phyloP scores from a whole-genome alignment of 1,284 basidiomycete species.

The Boletus albobrunnescens region DNA sequence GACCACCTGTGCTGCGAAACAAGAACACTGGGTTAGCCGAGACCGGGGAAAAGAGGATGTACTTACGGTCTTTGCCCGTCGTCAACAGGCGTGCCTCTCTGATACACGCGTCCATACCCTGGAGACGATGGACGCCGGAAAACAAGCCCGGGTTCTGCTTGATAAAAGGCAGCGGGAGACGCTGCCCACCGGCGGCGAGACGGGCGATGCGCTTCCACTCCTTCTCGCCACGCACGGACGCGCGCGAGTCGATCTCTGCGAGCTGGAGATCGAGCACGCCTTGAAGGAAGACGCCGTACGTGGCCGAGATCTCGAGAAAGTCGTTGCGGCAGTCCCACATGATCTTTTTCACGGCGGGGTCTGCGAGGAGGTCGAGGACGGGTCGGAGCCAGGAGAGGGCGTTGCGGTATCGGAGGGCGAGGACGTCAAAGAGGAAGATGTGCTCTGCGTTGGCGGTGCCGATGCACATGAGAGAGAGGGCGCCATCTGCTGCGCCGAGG shows the following conservation, averaged over 20 bases:
- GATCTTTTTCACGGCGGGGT: conserved; percentile 35
- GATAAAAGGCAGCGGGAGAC: conserved; percentile 25
- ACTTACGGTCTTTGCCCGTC: conserved; percentile 30
- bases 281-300: conserved; percentile 32
- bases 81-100: conserved; percentile 17
- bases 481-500: conserved; percentile 37
- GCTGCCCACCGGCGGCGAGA: conserved; percentile 27
- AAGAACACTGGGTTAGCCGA: neutral
- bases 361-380: conserved; percentile 30
- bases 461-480: conserved; percentile 41
- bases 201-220: conserved; percentile 31
- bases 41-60: neutral
- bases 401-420: conserved; percentile 26
- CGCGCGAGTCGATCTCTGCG: conserved; percentile 37
- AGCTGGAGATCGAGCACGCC: conserved; percentile 42
- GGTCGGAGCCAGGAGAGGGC: conserved; percentile 20
- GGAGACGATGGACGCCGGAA: conserved; percentile 31
- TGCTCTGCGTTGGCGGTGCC: conserved; percentile 37
- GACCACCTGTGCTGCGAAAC: conserved; percentile 34
- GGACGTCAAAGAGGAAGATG: conserved; percentile 42
- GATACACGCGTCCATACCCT: conserved; percentile 31
- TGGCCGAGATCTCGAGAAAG: conserved; percentile 36
- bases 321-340: conserved; percentile 48
- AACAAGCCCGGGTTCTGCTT: conserved; percentile 29
- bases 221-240: conserved; percentile 30